These are phyloP conservation scores for Fusarium torulosum DNA, from an alignment of 2,329 filamentous ascomycete species.

Conservation along the genomic window DNA sequence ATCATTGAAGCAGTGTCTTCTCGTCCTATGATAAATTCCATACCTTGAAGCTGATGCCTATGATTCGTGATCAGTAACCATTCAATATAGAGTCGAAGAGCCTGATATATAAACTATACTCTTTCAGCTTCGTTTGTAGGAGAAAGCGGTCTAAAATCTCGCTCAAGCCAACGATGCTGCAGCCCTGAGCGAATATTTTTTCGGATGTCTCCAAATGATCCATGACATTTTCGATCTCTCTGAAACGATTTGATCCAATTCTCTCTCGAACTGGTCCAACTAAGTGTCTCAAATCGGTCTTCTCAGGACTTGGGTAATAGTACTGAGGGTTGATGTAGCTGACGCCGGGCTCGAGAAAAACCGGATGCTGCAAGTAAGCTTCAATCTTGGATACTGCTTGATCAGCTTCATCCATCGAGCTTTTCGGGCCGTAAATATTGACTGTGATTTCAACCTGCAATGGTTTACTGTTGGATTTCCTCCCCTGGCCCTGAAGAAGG, in stretches of 20 bases:
- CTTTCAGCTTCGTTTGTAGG: neutral
- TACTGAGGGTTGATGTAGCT: neutral
- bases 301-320: neutral
- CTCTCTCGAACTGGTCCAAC: neutral
- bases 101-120: neutral
- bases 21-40: neutral
- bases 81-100: too few species aligned
- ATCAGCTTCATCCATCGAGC: neutral
- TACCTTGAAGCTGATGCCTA: neutral
- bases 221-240: neutral
- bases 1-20: neutral
- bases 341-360: neutral
- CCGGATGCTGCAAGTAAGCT: constrained; percentile 3
- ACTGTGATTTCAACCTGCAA: rapidly evolving
- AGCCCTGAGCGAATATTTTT: rapidly evolving
- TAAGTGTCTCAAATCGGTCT: neutral
- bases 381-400: rapidly evolving
- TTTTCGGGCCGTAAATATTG: neutral
- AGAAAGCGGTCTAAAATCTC: rapidly evolving
- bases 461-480: rapidly evolving
- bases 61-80: neutral
- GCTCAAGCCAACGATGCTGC: neutral
- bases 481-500: rapidly evolving
- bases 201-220: neutral
- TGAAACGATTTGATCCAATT: rapidly evolving